Base-by-base conservation (phyloP, 2,329 filamentous ascomycete genomes). In the Dactylellina leptospora region DNA sequence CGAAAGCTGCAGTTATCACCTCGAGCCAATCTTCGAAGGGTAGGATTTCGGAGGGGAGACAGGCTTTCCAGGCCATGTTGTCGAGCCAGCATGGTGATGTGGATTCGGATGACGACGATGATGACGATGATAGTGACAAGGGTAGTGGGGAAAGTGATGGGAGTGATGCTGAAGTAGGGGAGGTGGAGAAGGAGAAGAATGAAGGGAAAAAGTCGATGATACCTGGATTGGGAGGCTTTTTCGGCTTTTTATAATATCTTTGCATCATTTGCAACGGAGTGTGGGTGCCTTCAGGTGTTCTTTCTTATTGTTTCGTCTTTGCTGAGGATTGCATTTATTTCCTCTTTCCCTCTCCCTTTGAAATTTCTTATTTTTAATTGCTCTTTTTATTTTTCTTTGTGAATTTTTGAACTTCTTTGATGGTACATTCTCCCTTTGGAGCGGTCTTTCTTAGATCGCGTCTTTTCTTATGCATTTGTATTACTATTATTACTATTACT, bases 71-170 rank as follows among this genome's bases (percentile, higher is more conserved):
- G 13, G 59, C 47, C 18, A 70, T 70, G 3, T 25, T 70, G 23
- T 61, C 55, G 4, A 61, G 56, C 38, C 64, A 70, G 42, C 61
- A 62, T 23, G 56, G 64, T 20, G 63, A 55, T 1, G 50, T 48
- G 23, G 64, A 62, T 50, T 61, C 64, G 10, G 64, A 70, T 55
- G 55, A 60, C 20, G 63, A 69, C 28, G 59, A 60, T 30, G 50
- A 51, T 20, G 53, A 53, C n/a, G 50, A 53, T 23, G 50, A 44
- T n/a, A 62, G 50, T 16, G 50, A 50, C 2, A 54, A 59, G n/a
- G n/a, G n/a, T 13, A 70, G 64, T 11, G 56, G n/a, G 11, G 16
- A 9, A 22, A 60, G 42, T 40, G 4, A n/a, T 4, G 13, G 13
- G 36, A 40, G 36, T n/a, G 36, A 40, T 11, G 28, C 5, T n/a